Percentiles rank a stretch among this genome's conserved stretches.
phyloP scores from a whole-genome alignment of 2,329 filamentous ascomycete species.

The Pseudogymnoascus sp. region DNA sequence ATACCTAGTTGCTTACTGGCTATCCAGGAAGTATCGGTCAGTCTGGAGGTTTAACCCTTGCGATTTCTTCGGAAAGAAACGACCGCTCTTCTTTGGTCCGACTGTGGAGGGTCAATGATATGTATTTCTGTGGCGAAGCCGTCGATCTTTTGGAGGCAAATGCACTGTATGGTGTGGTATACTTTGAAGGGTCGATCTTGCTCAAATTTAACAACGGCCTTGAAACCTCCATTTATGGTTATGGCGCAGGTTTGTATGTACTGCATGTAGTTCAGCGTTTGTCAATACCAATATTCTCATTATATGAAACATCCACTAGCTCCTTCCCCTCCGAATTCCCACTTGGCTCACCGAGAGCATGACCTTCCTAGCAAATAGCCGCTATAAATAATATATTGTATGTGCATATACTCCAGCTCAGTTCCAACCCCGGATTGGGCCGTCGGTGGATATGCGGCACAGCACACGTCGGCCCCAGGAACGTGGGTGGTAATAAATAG shows the following conservation, averaged over 20 bases:
- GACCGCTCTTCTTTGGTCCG: neutral
- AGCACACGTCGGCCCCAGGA: constrained; percentile 6
- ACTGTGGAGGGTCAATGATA: neutral
- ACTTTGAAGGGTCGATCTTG: neutral
- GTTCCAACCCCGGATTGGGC: neutral
- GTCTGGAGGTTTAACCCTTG: neutral
- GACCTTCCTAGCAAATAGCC: neutral
- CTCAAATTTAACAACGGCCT: neutral
- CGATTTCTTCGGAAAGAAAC: neutral
- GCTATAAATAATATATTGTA: neutral
- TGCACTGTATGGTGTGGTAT: neutral
- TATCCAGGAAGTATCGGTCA: neutral
- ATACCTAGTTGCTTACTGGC: neutral
- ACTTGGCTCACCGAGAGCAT: neutral
- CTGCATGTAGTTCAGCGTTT: neutral
- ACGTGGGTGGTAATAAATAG: constrained; percentile 8
- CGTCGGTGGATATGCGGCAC: neutral
- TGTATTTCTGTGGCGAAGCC: neutral
- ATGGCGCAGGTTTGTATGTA: neutral
- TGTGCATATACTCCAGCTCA: neutral
- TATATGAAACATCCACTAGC: neutral
- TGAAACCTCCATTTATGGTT: neutral
- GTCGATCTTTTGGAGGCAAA: neutral
- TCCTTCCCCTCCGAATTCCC: neutral
- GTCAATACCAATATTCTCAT: neutral